A percentile compares a stretch with the other conserved stretches of the same genome.
Evolutionary conservation across 2,329 filamentous ascomycete genomes (phyloP).

Genomic region (Colletotrichum horii): DNA sequence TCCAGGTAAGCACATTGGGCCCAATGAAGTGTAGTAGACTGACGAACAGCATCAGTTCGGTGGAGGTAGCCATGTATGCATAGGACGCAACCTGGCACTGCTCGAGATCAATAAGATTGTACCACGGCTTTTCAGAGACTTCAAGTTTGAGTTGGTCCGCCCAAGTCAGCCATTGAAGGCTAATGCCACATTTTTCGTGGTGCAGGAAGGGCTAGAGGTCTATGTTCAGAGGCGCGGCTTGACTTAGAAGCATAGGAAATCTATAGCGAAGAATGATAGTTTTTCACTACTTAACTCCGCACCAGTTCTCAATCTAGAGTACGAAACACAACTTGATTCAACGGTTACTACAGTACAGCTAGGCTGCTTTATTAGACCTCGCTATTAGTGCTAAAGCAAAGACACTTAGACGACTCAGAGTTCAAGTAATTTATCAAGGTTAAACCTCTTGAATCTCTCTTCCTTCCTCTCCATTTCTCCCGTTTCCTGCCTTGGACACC

Average conservation of each 20-base stretch:
- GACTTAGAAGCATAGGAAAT: too few species aligned
- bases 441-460: too few species aligned
- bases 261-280: neutral
- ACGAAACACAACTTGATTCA: neutral
- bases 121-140: conserved; percentile 59
- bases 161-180: conserved; percentile 54
- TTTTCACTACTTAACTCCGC: neutral
- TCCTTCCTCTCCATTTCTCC: too few species aligned
- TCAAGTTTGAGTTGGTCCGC: conserved; percentile 56
- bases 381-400: neutral
- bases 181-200: conserved; percentile 65
- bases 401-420: too few species aligned
- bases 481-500: too few species aligned
- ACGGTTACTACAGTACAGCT: neutral
- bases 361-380: neutral
- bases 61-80: conserved; percentile 59
- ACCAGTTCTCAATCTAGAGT: neutral
- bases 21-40: neutral
- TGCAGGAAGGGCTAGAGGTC: conserved; percentile 61
- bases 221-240: conserved; percentile 40
- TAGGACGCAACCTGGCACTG: conserved; percentile 59
- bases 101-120: conserved; percentile 66
- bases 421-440: too few species aligned
- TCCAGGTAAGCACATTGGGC: conserved; percentile 47
- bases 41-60: conserved; percentile 47